Percentiles rank a stretch among this genome's conserved stretches.
Evolutionary conservation across 2,329 filamentous ascomycete genomes (phyloP).

Genomic region (Aspergillus chevalieri): DNA sequence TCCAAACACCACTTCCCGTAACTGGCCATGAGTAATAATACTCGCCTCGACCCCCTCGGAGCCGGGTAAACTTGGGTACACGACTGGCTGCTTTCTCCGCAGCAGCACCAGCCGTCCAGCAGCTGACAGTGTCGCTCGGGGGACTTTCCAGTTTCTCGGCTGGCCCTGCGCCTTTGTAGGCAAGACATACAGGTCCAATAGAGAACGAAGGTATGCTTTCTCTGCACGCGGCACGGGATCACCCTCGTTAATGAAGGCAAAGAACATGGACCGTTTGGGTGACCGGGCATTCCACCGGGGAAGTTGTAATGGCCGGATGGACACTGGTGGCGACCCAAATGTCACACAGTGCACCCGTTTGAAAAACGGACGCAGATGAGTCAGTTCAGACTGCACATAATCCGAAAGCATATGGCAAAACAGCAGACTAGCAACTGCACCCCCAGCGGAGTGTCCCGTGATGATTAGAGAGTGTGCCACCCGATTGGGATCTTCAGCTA

Average conservation of each 20-base stretch:
- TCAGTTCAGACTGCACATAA: conserved; percentile 57
- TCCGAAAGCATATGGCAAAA: conserved; percentile 72
- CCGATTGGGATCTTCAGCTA: conserved; percentile 65
- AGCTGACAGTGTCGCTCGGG: conserved; percentile 53
- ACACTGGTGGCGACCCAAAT: conserved; percentile 76
- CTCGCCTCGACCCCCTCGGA: conserved; percentile 62
- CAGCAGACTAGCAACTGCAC: conserved; percentile 71
- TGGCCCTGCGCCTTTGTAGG: conserved; percentile 44
- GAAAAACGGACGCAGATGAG: conserved; percentile 62
- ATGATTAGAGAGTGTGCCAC: conserved; percentile 66
- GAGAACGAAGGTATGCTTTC: conserved; percentile 64
- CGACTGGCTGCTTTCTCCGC: conserved; percentile 27
- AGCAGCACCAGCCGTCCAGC: conserved; percentile 65
- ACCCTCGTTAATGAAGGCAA: conserved; percentile 78
- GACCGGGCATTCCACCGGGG: conserved; percentile 48
- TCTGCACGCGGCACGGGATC: conserved; percentile 75
- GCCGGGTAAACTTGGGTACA: conserved; percentile 1
- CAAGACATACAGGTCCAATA: conserved; percentile 64
- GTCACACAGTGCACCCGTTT: conserved; percentile 76
- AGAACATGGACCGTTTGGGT: conserved; percentile 55
- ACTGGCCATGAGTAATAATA: conserved; percentile 59
- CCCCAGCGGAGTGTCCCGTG: conserved; percentile 80
- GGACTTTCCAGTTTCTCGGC: conserved; percentile 13
- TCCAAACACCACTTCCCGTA: conserved; percentile 69
- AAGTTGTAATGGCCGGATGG: conserved; percentile 61